Percentiles rank a stretch among this genome's conserved stretches.
phyloP scores from a whole-genome alignment of 768 basidiomycete species.

The Leccinum boreale region DNA sequence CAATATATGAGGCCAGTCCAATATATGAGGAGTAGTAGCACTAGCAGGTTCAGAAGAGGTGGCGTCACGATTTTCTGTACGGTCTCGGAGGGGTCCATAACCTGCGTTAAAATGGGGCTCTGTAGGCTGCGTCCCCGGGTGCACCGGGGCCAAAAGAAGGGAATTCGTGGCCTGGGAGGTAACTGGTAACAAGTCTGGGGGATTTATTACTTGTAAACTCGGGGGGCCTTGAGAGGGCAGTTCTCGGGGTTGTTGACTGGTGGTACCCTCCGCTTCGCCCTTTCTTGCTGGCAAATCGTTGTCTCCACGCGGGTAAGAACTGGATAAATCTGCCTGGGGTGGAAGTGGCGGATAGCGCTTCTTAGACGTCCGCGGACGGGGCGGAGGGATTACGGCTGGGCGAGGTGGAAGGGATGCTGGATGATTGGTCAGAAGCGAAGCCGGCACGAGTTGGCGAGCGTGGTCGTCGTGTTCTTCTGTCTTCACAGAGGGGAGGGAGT shows the following conservation, averaged over 20 bases:
- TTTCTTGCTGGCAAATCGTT: not conserved
- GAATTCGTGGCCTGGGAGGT: conserved; percentile 6
- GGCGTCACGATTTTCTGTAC: not conserved
- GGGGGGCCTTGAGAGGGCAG: not conserved
- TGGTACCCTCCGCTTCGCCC: not conserved
- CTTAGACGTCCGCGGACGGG: conserved; percentile 17
- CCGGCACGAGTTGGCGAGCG: not conserved
- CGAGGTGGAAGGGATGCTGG: conserved; percentile 14
- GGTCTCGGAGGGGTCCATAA: not conserved
- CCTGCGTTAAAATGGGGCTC: not conserved
- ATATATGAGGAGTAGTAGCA: conserved; percentile 1
- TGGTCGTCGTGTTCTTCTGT: conserved; percentile 17
- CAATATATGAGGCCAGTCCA: conserved; percentile 2
- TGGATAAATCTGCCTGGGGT: not conserved
- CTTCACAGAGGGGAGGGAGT: not conserved
- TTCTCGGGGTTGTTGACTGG: not conserved
- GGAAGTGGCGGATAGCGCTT: conserved; percentile 2
- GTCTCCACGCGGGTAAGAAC: not conserved
- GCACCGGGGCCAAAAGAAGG: conserved; percentile 6
- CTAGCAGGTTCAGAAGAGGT: conserved; percentile 10
- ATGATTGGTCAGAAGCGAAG: not conserved
- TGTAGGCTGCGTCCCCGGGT: conserved; percentile 6
- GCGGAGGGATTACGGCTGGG: conserved; percentile 23
- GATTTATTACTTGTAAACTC: conserved; percentile 10
- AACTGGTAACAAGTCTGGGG: conserved; percentile 2